Conservation (phyloP, 2,329 filamentous ascomycete species). For the Pochonia chlamydosporia region DNA sequence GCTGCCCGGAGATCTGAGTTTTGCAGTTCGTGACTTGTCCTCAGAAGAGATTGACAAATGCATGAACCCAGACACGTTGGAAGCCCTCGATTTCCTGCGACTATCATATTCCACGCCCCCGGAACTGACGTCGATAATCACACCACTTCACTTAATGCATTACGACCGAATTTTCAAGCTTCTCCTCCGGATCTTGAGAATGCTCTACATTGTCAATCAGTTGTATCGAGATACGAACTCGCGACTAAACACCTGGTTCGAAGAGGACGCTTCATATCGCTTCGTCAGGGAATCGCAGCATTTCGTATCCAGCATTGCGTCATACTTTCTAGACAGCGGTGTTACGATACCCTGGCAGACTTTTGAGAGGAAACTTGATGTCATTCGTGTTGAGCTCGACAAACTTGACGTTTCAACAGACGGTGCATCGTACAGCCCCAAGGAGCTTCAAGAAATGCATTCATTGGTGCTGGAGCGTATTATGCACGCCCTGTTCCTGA, state of each 20-base stretch:
- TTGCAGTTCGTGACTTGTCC: slow-evolving; percentile 76
- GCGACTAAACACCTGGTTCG: slow-evolving; percentile 26
- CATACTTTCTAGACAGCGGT: slow-evolving; percentile 76
- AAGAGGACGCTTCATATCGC: slow-evolving; percentile 38
- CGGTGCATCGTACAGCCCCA: slow-evolving; percentile 45
- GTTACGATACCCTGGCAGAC: slow-evolving; percentile 66
- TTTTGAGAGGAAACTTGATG: slow-evolving; percentile 62
- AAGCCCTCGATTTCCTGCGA: slow-evolving; percentile 89
- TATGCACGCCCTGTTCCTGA: slow-evolving; percentile 65
- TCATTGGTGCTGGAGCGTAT: slow-evolving; percentile 70
- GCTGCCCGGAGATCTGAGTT: slow-evolving; percentile 68
- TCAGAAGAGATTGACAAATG: slow-evolving; percentile 75
- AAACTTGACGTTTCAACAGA: slow-evolving; percentile 30
- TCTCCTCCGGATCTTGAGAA: slow-evolving; percentile 68
- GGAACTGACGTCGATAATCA: slow-evolving; percentile 69
- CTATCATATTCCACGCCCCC: slow-evolving; percentile 75
- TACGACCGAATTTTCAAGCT: slow-evolving; percentile 84
- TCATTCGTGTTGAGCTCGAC: slow-evolving; percentile 53
- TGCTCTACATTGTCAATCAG: slow-evolving; percentile 69
- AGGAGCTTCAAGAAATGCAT: slow-evolving; percentile 63
- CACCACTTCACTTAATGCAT: slow-evolving; percentile 61
- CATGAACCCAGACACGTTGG: slow-evolving; percentile 74
- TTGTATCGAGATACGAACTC: slow-evolving; percentile 53
- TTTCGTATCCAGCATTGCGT: slow-evolving; percentile 66
- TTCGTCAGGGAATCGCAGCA: slow-evolving; percentile 76